Conservation (phyloP, 2,329 filamentous ascomycete genomes). For the Tolypocladium endophyticum region DNA sequence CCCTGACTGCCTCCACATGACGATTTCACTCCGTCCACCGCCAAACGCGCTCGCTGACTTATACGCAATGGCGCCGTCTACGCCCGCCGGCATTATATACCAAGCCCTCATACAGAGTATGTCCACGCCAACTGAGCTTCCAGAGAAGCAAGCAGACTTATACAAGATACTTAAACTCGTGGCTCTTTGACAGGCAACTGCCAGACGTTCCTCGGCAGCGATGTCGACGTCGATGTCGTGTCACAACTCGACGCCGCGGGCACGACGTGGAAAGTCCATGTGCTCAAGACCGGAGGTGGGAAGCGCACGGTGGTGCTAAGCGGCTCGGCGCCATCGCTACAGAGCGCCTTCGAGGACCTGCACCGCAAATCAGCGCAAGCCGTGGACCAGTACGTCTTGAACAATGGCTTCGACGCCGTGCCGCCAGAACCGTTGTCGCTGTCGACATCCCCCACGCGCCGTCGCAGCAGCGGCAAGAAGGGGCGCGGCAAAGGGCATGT, state of each 20-base stretch:
- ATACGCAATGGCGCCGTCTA: not conserved
- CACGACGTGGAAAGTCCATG: constrained; percentile 12
- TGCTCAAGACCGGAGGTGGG: constrained; percentile 14
- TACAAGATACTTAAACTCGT: not conserved
- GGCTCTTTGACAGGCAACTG: constrained; percentile 14
- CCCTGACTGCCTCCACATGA: not conserved
- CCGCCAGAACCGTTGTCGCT: constrained; percentile 1
- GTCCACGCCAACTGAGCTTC: not conserved
- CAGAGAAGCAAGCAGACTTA: not conserved
- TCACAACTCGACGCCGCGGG: constrained; percentile 12
- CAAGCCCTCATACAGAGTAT: constrained; percentile 5
- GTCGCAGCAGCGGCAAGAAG: not conserved
- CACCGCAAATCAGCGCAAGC: constrained; percentile 26
- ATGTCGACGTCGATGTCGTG: constrained; percentile 12
- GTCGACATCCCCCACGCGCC: not conserved
- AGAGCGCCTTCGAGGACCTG: constrained; percentile 24
- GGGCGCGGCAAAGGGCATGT: not conserved
- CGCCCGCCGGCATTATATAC: constrained; percentile 1
- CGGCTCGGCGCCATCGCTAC: constrained; percentile 16
- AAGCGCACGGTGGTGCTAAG: constrained; percentile 16
- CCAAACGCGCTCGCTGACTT: not conserved
- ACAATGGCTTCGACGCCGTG: constrained; percentile 20
- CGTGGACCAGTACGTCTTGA: constrained; percentile 17
- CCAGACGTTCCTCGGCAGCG: constrained; percentile 11
- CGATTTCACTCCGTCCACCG: not conserved